Conservation (phyloP, 179 eudicot species). For the Vitellaria paradoxa region DNA sequence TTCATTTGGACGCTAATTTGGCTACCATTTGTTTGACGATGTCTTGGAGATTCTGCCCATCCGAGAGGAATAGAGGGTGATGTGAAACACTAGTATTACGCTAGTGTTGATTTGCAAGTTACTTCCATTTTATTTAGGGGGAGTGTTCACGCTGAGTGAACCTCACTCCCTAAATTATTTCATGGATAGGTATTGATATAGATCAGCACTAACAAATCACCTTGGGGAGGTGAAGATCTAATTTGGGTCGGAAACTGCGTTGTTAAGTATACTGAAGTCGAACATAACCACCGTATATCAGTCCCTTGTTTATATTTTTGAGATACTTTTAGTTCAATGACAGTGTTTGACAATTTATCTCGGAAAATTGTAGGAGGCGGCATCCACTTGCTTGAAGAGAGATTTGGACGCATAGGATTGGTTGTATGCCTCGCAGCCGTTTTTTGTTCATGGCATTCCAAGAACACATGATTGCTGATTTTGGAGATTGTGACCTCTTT, state of each 20-base stretch:
- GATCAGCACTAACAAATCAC: neutral
- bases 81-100: neutral
- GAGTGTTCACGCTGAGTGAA: neutral
- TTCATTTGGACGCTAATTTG: no score
- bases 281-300: no score
- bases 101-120: neutral
- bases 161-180: neutral
- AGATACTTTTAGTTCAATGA: neutral
- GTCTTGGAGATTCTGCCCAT: neutral
- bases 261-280: neutral
- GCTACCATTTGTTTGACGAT: neutral
- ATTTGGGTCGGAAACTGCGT: neutral
- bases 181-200: neutral
- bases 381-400: constrained; percentile 51
- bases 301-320: neutral
- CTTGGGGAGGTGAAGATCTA: neutral
- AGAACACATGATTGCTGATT: constrained; percentile 9
- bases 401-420: neutral
- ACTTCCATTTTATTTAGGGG: neutral
- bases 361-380: constrained; percentile 64
- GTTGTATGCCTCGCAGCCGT: constrained; percentile 11
- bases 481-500: neutral
- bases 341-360: neutral
- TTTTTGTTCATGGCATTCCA: constrained; percentile 22
- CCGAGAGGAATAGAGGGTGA: neutral